phyloP scores from a whole-genome alignment of 1,284 basidiomycete species.

The Ceratobasidium sp. region DNA sequence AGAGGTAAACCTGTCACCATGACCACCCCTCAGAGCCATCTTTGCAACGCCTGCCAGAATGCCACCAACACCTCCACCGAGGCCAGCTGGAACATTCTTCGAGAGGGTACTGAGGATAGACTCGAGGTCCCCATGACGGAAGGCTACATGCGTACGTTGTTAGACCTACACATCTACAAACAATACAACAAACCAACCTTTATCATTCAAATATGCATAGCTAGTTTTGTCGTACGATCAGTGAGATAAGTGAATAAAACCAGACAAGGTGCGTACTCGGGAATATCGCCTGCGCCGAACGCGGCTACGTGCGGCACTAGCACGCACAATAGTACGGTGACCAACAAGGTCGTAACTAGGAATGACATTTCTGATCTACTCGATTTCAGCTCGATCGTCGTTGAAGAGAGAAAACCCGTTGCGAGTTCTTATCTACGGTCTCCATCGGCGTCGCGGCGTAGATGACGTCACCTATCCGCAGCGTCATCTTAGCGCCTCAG shows the following conservation, averaged over 20 bases:
- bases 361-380: slow-evolving; percentile 15
- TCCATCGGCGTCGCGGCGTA: slow-evolving; percentile 6
- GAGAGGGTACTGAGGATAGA: slow-evolving; percentile 19
- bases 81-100: slow-evolving; percentile 23
- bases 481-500: slow-evolving; percentile 4
- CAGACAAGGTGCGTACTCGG: slow-evolving; percentile 18
- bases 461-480: slow-evolving; percentile 34
- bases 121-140: slow-evolving; percentile 62
- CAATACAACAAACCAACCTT: slow-evolving; percentile 39
- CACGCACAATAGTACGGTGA: slow-evolving; percentile 36
- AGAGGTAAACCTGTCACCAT: slow-evolving; percentile 61
- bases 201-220: slow-evolving; percentile 62
- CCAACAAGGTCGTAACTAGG: slow-evolving; percentile 32
- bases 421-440: slow-evolving; percentile 3
- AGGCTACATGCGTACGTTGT: slow-evolving; percentile 53
- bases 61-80: slow-evolving; percentile 58
- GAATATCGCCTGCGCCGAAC: slow-evolving; percentile 44
- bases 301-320: slow-evolving; percentile 41
- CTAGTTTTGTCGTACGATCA: not conserved
- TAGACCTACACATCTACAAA: not conserved
- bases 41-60: slow-evolving; percentile 54
- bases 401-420: not conserved
- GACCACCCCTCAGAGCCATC: slow-evolving; percentile 51
- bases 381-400: slow-evolving; percentile 5
- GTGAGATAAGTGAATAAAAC: not conserved